A percentile compares a stretch with the other conserved stretches of the same genome.
phyloP scores from a whole-genome alignment of 768 basidiomycete species.

The Cubamyces sp. region DNA sequence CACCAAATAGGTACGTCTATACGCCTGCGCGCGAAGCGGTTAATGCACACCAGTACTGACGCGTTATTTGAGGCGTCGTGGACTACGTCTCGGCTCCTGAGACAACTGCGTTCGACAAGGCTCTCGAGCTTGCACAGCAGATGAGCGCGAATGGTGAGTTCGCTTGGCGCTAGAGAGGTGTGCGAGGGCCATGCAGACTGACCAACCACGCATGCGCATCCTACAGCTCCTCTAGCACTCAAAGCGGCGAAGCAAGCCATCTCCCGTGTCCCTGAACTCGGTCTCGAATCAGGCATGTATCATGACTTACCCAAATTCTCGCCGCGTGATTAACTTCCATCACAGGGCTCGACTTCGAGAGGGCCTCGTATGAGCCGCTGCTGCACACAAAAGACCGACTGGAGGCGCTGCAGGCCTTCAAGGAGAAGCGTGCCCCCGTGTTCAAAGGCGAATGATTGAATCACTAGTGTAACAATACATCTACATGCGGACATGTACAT shows the following conservation, averaged over 20 bases:
- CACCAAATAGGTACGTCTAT: slow-evolving; percentile 62
- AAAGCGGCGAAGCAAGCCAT: slow-evolving; percentile 89
- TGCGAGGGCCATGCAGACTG: not conserved
- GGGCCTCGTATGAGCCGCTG: slow-evolving; percentile 81
- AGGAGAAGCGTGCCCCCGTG: slow-evolving; percentile 75
- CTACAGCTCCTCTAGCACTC: slow-evolving; percentile 79
- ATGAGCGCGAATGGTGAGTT: slow-evolving; percentile 69
- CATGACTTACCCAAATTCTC: not conserved
- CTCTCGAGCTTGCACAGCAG: slow-evolving; percentile 67
- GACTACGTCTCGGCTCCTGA: slow-evolving; percentile 75
- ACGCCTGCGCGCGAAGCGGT: not conserved
- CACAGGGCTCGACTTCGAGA: slow-evolving; percentile 89
- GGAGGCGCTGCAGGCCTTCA: slow-evolving; percentile 88
- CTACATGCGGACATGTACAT: slow-evolving; percentile 6
- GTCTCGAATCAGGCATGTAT: slow-evolving; percentile 72
- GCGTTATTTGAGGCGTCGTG: slow-evolving; percentile 62
- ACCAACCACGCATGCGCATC: slow-evolving; percentile 57
- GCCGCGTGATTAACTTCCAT: not conserved
- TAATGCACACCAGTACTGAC: not conserved
- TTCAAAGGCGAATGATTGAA: slow-evolving; percentile 75
- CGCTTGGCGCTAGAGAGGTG: not conserved
- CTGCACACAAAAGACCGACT: slow-evolving; percentile 73
- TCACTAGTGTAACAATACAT: slow-evolving; percentile 14
- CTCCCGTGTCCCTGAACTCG: slow-evolving; percentile 75
- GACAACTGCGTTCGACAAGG: slow-evolving; percentile 65